These are phyloP conservation scores for Hortiboletus campestris DNA, from an alignment of 768 basidiomycete genomes.

Conservation along the genomic window DNA sequence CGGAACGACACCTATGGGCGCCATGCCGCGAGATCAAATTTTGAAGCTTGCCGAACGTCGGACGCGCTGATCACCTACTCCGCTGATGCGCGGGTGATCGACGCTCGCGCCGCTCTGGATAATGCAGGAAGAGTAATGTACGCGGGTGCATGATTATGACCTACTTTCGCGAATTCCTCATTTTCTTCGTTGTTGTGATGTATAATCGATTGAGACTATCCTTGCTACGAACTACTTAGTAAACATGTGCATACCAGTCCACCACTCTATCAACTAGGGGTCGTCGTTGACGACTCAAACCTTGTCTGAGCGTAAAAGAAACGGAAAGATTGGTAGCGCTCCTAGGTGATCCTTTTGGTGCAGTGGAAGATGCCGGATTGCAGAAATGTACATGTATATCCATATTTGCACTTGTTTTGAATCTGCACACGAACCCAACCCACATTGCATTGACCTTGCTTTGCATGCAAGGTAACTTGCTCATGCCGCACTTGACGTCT, in stretches of 20 bases:
- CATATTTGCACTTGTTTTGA: too few species aligned
- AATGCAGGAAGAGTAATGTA: not conserved
- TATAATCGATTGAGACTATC: not conserved
- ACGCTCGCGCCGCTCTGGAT: constrained; percentile 7
- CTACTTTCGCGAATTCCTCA: not conserved
- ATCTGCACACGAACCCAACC: too few species aligned
- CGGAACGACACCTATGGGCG: constrained; percentile 9
- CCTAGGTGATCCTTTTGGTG: too few species aligned
- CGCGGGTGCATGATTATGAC: not conserved
- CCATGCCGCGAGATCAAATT: constrained; percentile 1
- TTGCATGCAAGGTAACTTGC: too few species aligned
- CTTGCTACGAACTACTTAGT: not conserved
- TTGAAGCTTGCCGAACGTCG: not conserved
- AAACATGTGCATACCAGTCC: not conserved
- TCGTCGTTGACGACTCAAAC: too few species aligned
- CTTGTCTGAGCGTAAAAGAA: too few species aligned
- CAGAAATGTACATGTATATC: too few species aligned
- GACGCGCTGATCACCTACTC: constrained; percentile 13
- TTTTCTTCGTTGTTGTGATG: not conserved
- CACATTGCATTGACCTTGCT: too few species aligned
- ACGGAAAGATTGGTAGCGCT: too few species aligned
- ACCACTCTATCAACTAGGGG: too few species aligned
- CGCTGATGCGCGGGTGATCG: not conserved
- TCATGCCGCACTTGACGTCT: too few species aligned
- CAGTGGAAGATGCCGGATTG: too few species aligned